Conservation (phyloP, 2,329 filamentous ascomycete genomes). For the Alternaria hordeiaustralica region DNA sequence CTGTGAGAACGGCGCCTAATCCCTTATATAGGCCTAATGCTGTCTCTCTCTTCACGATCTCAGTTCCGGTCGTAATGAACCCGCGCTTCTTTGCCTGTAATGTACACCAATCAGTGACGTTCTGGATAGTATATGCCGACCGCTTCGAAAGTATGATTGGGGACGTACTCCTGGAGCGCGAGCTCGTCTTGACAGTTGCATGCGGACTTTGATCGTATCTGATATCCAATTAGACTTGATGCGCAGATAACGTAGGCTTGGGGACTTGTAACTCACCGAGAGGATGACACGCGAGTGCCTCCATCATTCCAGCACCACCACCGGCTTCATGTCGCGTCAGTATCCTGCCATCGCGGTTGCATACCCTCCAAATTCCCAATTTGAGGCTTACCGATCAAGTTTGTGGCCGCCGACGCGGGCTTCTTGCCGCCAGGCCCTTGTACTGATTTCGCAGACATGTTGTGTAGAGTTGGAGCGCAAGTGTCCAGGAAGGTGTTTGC, state of each 20-base stretch:
- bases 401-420: constrained; percentile 84
- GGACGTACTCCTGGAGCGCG: constrained; percentile 74
- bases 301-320: constrained; percentile 98
- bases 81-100: constrained; percentile 74
- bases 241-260: not conserved
- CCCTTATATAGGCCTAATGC: constrained; percentile 96
- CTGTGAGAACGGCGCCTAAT: constrained; percentile 92
- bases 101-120: constrained; percentile 19
- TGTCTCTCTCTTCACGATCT: constrained; percentile 90
- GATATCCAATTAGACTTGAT: constrained; percentile 24
- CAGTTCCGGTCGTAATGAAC: constrained; percentile 82
- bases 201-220: constrained; percentile 99
- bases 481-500: not conserved
- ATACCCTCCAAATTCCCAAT: not conserved
- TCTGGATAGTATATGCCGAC: not conserved
- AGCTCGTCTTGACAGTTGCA: constrained; percentile 93
- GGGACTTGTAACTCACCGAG: constrained; percentile 65
- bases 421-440: constrained; percentile 69
- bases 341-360: not conserved
- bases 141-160: not conserved
- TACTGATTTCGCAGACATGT: constrained; percentile 66
- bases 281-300: constrained; percentile 94
- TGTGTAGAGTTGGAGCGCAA: constrained; percentile 9
- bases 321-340: constrained; percentile 68
- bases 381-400: constrained; percentile 76